These are phyloP conservation scores for Puccinellia tenuiflora DNA, from an alignment of 176 grass and related monocot species.

Conservation along the genomic window DNA sequence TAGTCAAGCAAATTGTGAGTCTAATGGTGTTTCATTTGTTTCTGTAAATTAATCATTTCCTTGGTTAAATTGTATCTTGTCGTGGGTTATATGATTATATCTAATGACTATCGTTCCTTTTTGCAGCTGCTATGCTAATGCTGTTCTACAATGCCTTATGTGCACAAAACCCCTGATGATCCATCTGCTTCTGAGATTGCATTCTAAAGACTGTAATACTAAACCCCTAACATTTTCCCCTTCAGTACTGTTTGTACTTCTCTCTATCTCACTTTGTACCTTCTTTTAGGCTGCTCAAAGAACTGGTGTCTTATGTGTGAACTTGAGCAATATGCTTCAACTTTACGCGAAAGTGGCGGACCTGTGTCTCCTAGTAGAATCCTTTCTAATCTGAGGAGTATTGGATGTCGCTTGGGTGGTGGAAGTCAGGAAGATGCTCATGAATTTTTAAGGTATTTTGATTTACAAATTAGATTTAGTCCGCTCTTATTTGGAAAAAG, in stretches of 20 bases:
- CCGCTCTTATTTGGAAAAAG: neutral
- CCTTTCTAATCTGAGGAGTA: conserved; percentile 91
- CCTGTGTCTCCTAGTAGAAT: conserved; percentile 83
- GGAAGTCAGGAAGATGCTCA: conserved; percentile 99
- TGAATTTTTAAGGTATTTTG: conserved; percentile 82
- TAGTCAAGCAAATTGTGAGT: conserved; percentile 2
- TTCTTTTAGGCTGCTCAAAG: conserved; percentile 69
- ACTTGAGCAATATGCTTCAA: conserved; percentile 93
- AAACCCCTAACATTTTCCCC: conserved; percentile 10
- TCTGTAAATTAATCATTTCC: neutral
- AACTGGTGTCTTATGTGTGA: conserved; percentile 98
- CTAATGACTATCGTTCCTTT: conserved; percentile 2
- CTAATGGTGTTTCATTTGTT: neutral
- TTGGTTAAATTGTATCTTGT: conserved; percentile 6
- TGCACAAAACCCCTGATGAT: conserved; percentile 97
- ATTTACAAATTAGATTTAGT: conserved; percentile 18
- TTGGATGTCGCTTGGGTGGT: conserved; percentile 83
- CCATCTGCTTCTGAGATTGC: conserved; percentile 87
- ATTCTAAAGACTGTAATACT: conserved; percentile 95
- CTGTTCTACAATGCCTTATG: conserved; percentile 97
- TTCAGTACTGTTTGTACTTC: neutral
- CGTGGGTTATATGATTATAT: conserved; percentile 24
- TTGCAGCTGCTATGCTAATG: conserved; percentile 98
- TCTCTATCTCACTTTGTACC: conserved; percentile 10
- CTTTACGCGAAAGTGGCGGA: conserved; percentile 72